A percentile compares a stretch with the other conserved stretches of the same genome.
These are phyloP conservation scores for Cercospora brassicicola DNA, from an alignment of 2,329 filamentous ascomycete species.

Conservation along the genomic window DNA sequence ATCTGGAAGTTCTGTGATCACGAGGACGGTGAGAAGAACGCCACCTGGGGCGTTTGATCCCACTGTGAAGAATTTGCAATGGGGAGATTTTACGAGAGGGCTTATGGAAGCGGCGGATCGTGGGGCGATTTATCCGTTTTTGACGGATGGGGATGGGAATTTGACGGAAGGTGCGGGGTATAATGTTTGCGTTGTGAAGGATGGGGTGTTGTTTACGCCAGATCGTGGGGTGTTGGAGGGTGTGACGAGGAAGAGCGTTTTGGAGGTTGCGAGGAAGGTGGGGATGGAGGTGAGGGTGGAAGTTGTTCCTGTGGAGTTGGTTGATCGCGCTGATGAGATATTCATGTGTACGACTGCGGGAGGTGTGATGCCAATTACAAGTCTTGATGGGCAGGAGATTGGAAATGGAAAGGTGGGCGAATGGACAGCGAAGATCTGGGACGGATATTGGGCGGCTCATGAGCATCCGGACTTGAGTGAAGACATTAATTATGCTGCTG, in stretches of 20 bases:
- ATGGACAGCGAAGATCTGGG: conserved; percentile 53
- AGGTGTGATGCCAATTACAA: conserved; percentile 55
- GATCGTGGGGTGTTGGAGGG: conserved; percentile 52
- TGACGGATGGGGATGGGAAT: conserved; percentile 53
- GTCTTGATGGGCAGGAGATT: conserved; percentile 47
- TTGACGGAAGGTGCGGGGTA: conserved; percentile 55
- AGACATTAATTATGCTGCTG: conserved; percentile 21
- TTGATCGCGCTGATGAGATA: conserved; percentile 51
- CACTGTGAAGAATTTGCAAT: conserved; percentile 54
- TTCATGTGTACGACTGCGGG: conserved; percentile 57
- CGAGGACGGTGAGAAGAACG: conserved; percentile 48
- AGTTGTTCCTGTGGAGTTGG: conserved; percentile 46
- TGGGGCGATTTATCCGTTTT: conserved; percentile 51
- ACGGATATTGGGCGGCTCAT: conserved; percentile 54
- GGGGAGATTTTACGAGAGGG: conserved; percentile 50
- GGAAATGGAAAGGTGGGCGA: conserved; percentile 48
- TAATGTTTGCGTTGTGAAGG: conserved; percentile 52
- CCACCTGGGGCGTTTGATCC: conserved; percentile 53
- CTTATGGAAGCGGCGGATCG: conserved; percentile 52
- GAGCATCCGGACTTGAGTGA: conserved; percentile 37
- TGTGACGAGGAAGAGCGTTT: conserved; percentile 52
- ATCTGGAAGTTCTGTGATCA: conserved; percentile 45
- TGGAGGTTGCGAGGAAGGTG: conserved; percentile 44
- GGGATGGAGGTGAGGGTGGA: conserved; percentile 44
- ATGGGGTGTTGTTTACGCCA: conserved; percentile 49